Base-by-base conservation (phyloP, 768 basidiomycete genomes). In the Pleurotus giganteus region DNA sequence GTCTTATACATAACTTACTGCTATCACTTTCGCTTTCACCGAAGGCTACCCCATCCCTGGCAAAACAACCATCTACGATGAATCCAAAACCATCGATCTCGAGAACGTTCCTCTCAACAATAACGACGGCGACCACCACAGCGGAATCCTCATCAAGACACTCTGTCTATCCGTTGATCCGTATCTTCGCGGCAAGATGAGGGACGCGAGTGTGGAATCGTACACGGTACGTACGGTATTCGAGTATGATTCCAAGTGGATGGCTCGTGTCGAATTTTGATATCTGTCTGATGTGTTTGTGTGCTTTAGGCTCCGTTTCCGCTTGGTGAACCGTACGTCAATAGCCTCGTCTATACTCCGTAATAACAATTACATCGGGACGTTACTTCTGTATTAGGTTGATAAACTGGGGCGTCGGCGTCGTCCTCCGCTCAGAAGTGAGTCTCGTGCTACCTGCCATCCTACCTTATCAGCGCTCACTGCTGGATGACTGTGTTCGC, bases 101-200 rank as follows among this genome's bases (percentile, higher is more conserved):
- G 76, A 77, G 1, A 69, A 53, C 32, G 69, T 72, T 0, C 60
- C 67, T 0, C 61, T 76, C 43, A 61, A n/a, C n/a, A n/a, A n/a
- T n/a, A n/a, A n/a, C n/a, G n/a, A n/a, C n/a, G n/a, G n/a, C n/a
- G n/a, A n/a, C n/a, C n/a, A n/a, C n/a, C n/a, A 75, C 23, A 71
- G 74, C 0, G 73, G 74, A 0, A 58, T 76, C 46, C 60, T 82
- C 24, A 56, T 78, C 57, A 81, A 79, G 63, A 73, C 70, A 0
- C 66, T 81, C 13, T 65, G 69, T 4, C 58, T 82, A 15, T 75
- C 74, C 15, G 60, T 80, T 37, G 81, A 81, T 47, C 79, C 79
- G 0, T 78, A 75, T 58, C 26, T 77, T 56, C 58, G 74, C 12
- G 67, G 68, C 7, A 57, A 61, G 36, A 77, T 79, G 79, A 60